Base-by-base conservation (phyloP, 1,284 basidiomycete genomes). In the Fomitopsis betulina region DNA sequence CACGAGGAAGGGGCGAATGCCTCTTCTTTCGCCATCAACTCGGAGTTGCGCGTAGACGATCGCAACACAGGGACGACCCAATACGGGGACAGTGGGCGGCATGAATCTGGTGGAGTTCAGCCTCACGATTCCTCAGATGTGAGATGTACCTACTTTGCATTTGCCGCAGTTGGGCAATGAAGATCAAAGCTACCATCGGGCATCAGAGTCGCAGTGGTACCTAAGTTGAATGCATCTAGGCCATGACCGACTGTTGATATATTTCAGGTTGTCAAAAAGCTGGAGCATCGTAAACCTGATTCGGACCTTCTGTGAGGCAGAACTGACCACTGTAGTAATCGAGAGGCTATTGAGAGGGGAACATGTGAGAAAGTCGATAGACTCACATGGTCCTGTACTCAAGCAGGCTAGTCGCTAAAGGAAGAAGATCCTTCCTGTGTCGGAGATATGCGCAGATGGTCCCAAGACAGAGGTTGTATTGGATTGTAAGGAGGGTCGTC, bases 391-490 rank as follows among this genome's bases (percentile, higher is more conserved):
- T 62, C 25, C 74, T 57, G 27, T 74, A 56, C 32, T 69, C 59
- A 21, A 27, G 19, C 12, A 27, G 45, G 23, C 25, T 47, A 3
- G 72, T 47, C 13, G 70, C 32, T 19, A 70, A 55, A 1, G 64
- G 53, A 1, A 51, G 53, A 8, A 73, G 60, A 32, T 74, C 69
- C 1, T 65, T 62, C 19, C 65, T 60, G 1, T 60, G 52, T 13
- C 53, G 33, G 3, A 67, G 55, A 54, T 65, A 70, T 3, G 56
- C 62, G 1, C 65, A 65, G 23, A 78, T 42, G 0, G 76, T 76
- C 2, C 76, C 76, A 32, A 62, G 64, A 10, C 60, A 62, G 15
- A 80, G 70, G 58, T 80, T 80, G 58, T 73, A 74, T 42, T 80
- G 79, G 17, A 80, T 75, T 2, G 75, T 76, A 12, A 76, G 62